phyloP scores from a whole-genome alignment of 371 early-diverging fungal genomes.

The Cokeromyces recurvatus region DNA sequence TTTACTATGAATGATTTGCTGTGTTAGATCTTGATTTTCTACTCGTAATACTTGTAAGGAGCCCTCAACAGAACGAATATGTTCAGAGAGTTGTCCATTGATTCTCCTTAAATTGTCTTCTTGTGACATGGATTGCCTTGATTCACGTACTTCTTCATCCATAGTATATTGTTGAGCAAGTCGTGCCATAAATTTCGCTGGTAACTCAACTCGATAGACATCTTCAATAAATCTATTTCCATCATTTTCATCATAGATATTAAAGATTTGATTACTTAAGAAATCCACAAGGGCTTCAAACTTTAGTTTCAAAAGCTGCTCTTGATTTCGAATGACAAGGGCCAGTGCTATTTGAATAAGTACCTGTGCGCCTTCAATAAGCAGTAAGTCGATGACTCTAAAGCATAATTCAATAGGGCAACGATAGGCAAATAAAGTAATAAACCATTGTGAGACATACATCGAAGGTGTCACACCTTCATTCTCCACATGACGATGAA shows the following conservation, averaged over 20 bases:
- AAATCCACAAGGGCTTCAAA: constrained; percentile 84
- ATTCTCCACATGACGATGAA: constrained; percentile 67
- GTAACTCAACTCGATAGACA: constrained; percentile 43
- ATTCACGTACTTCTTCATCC: constrained; percentile 36
- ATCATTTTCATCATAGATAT: constrained; percentile 42
- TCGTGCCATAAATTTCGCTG: constrained; percentile 26
- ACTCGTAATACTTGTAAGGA: constrained; percentile 56
- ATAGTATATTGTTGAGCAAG: constrained; percentile 31
- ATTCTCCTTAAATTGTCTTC: constrained; percentile 62
- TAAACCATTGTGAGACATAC: constrained; percentile 95
- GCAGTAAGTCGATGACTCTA: constrained; percentile 85
- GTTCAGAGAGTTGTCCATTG: constrained; percentile 62
- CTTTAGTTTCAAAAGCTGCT: constrained; percentile 65
- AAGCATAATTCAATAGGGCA: constrained; percentile 85
- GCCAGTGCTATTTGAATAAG: constrained; percentile 84
- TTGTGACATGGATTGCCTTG: constrained; percentile 22
- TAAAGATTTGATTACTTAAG: constrained; percentile 76
- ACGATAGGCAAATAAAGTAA: constrained; percentile 95
- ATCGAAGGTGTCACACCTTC: constrained; percentile 84
- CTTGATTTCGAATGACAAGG: constrained; percentile 74
- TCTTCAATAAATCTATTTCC: constrained; percentile 29
- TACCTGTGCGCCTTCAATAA: constrained; percentile 87
- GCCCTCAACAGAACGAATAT: constrained; percentile 56
- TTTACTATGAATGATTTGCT: constrained; percentile 51
- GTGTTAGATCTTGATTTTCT: constrained; percentile 66